Conservation (phyloP, 202 grass and related monocot species). For the Zizania palustris region DNA sequence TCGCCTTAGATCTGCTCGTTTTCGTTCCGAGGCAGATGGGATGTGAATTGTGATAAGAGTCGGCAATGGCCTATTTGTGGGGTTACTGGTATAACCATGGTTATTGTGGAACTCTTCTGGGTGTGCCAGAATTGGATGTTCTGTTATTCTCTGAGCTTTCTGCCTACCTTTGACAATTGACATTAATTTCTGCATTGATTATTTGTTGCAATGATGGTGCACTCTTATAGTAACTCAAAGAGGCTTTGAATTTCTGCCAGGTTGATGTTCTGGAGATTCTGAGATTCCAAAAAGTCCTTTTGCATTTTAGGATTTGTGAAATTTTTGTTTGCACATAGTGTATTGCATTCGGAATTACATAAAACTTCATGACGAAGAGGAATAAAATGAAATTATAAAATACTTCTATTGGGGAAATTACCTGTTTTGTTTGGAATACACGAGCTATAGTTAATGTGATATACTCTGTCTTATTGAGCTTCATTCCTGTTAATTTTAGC, state of each 20-base stretch:
- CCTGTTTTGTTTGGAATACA: not conserved
- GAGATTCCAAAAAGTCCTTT: not conserved
- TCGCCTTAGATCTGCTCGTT: conserved; percentile 36
- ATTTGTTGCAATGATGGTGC: conserved; percentile 15
- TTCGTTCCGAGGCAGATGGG: conserved; percentile 6
- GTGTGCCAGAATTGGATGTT: not conserved
- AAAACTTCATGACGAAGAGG: not conserved
- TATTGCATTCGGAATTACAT: not conserved
- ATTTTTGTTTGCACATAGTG: conserved; percentile 8
- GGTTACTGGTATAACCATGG: conserved; percentile 7
- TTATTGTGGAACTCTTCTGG: not conserved
- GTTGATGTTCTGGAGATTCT: not conserved
- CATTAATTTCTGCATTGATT: conserved; percentile 19
- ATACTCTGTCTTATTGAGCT: conserved; percentile 15
- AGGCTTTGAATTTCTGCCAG: not conserved
- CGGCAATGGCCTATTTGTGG: not conserved
- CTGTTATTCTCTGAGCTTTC: not conserved
- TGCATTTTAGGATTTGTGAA: not conserved
- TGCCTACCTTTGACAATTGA: not conserved
- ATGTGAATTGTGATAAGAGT: not conserved
- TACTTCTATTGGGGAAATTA: conserved; percentile 23
- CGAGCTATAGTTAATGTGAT: not conserved
- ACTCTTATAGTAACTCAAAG: not conserved
- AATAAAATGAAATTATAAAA: conserved; percentile 18
- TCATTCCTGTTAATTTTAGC: conserved; percentile 22